Evolutionary conservation across 306 rosid species (phyloP).

Genomic region (Prunus dulcis): DNA sequence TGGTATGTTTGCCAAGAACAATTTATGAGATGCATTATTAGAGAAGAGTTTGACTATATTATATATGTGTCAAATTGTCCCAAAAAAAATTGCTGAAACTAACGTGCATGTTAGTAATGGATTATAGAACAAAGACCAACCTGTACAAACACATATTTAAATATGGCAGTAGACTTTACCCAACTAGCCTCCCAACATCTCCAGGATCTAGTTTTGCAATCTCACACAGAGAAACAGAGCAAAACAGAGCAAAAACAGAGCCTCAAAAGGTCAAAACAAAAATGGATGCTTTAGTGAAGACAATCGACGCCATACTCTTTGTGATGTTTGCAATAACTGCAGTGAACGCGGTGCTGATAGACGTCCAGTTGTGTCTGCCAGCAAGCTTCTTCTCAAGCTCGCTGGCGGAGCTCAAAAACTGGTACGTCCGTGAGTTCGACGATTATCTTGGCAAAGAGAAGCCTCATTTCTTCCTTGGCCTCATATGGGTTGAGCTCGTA

Average conservation of each 20-base stretch:
- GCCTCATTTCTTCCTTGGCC: conserved; percentile 65
- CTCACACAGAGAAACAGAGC: neutral
- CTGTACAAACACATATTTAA: neutral
- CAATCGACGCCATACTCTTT: conserved; percentile 51
- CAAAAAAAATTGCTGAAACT: neutral
- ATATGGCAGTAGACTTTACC: neutral
- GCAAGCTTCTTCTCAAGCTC: conserved; percentile 38
- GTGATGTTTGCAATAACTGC: conserved; percentile 46
- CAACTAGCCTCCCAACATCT: neutral
- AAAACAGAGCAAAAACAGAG: neutral
- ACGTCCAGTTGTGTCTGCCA: conserved; percentile 56
- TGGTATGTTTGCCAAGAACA: neutral
- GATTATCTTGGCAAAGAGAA: conserved; percentile 54
- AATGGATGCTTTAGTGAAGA: conserved; percentile 50
- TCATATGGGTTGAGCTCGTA: conserved; percentile 65
- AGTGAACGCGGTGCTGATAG: conserved; percentile 44
- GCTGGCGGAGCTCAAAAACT: conserved; percentile 38
- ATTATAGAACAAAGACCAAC: neutral
- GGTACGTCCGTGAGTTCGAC: conserved; percentile 42
- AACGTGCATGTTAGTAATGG: neutral
- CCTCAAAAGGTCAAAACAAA: neutral
- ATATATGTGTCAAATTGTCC: neutral
- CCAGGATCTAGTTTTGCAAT: neutral
- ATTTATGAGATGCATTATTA: neutral
- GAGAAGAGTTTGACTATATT: neutral